Base-by-base conservation (phyloP, 31 red algal species). In the Asparagopsis taxiformis region DNA sequence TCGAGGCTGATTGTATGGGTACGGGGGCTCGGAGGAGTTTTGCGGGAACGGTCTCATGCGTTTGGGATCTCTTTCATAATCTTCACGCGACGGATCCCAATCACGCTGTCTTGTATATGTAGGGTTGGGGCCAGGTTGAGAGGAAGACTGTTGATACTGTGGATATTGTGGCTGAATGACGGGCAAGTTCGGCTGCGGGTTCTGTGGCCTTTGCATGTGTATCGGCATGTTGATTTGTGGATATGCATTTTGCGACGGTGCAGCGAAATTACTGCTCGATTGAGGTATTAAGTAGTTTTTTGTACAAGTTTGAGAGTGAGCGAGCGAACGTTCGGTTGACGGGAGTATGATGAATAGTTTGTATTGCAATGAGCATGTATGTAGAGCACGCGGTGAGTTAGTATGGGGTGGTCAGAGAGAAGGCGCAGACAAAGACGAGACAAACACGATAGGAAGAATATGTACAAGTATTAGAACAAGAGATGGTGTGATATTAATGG, bases 131-230 rank as follows among this genome's bases (percentile, higher is more conserved):
- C 41, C 41, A 13, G 41, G 41, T 13, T 46, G 41, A 46, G 41
- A 46, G 13, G 41, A 46, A 13, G 41, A 13, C 41, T 46, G 41
- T 13, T 46, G 41, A 13, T 46, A 46, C 41, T 46, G 68, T 48
- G 68, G 68, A 29, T 72, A 72, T 13, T 41, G 68, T 50, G 68
- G 68, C 8, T 72, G 68, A 23, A 72, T 53, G 7, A 72, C 26
- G 8, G 43, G 23, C 68, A 72, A 17, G 33, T 72, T 72, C 17
- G 68, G 68, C 43, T 72, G 43, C 43, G 51, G 49, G 21, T 72
- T 23, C 49, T 52, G 68, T 24, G 68, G 68, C 6, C 68, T 19
- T 35, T 72, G 68, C 48, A 72, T 72, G 50, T 52, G 68, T n/a
- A 43, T 17, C 25, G 68, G 68, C 4, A 34, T 26, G 50, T 72